Evolutionary conservation across 108 stramenopile genomes (phyloP), one percentile per base, ranked within the genome.

Genomic region (Chaetoceros tenuissimus): DNA sequence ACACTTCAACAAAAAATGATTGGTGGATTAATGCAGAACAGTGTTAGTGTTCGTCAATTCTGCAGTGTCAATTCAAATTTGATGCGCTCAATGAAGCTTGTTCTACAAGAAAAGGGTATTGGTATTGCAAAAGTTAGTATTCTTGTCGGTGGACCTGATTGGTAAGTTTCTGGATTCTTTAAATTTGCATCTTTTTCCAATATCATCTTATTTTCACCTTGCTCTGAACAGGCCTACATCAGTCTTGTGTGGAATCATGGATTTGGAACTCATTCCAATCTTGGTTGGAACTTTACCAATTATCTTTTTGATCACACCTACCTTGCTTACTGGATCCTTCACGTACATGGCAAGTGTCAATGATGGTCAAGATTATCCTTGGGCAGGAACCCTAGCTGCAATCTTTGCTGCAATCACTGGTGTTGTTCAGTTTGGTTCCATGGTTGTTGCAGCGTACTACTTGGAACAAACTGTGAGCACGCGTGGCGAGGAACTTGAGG

Each of bases 61-160:
- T 66, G 74, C 21, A 66, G 69, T 7, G 68, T 84, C 27, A 84
- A 84, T 52, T 72, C 72, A 24, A 66, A 55, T 1, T 23, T 73
- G 24, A 75, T 84, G 57, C 62, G 64, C 20, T 61, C 77, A 2
- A 67, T 80, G 67, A 46, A 63, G 27, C 62, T 77, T 40, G 65
- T 80, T 1, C 66, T 84, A 1, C 53, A 56, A 24, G 24, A 74
- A 59, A 45, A 57, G 20, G 75, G 79, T 1, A 20, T 84, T 20
- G 66, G 68, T 26, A 18, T 73, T 19, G 57, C 66, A 48, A 84
- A 84, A 64, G 79, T 80, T 18, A 51, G 68, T 10, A 73, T 84
- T 20, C 58, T 84, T 44, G 63, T 78, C 53, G 83, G 83, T 19
- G 81, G 81, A 13, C 81, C 81, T n/a, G 79, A 73, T 53, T 79